Evolutionary conservation across 108 stramenopile species (phyloP).

Genomic region (Cyclotella atomus): DNA sequence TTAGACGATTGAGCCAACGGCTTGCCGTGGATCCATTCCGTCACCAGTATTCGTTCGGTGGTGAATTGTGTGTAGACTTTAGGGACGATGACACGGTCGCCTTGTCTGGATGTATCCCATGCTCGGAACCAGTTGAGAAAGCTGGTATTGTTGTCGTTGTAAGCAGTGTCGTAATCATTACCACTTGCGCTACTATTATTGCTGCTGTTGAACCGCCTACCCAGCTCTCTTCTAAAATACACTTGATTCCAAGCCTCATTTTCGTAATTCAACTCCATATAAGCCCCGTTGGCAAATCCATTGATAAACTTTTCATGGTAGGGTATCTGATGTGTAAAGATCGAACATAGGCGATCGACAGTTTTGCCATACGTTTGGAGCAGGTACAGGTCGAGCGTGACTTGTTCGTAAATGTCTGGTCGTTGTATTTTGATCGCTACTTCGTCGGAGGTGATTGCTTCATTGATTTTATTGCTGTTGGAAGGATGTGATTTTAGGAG

Average conservation of each 20-base stretch:
- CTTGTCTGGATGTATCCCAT: background rate
- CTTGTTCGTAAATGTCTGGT: constrained; percentile 73
- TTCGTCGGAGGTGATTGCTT: too few species aligned
- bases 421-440: constrained; percentile 92
- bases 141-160: too few species aligned
- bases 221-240: constrained; percentile 51
- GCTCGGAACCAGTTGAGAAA: background rate
- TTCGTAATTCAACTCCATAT: constrained; percentile 62
- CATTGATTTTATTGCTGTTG: too few species aligned
- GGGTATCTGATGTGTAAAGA: constrained; percentile 63
- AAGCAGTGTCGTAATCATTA: too few species aligned
- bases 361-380: constrained; percentile 61
- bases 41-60: constrained; percentile 44
- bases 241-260: constrained; percentile 60
- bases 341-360: constrained; percentile 60
- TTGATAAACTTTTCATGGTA: constrained; percentile 46
- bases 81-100: constrained; percentile 46
- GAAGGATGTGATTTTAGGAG: constrained; percentile 16
- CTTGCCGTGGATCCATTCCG: constrained; percentile 80
- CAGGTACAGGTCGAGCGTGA: constrained; percentile 85
- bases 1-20: constrained; percentile 66
- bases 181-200: background rate
- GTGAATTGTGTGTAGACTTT: constrained; percentile 43
- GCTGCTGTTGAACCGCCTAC: constrained; percentile 20
- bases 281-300: constrained; percentile 40